These are phyloP conservation scores for Auriscalpium orientale DNA, from an alignment of 768 basidiomycete genomes.

Conservation along the genomic window DNA sequence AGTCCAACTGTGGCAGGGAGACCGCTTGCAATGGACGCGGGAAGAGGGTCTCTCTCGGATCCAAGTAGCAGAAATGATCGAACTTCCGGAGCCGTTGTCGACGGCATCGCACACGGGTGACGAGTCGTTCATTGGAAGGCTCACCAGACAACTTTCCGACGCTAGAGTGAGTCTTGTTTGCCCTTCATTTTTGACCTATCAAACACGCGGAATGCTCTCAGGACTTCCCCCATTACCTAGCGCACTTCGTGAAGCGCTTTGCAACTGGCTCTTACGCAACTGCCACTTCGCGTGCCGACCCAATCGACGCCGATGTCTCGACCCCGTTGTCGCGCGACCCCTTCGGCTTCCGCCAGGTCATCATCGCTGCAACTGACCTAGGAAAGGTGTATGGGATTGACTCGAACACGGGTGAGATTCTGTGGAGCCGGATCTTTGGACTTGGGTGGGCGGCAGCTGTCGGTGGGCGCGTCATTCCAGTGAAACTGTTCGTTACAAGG, in stretches of 20 bases:
- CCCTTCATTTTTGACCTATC: not conserved
- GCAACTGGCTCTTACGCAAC: constrained; percentile 59
- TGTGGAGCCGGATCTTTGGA: constrained; percentile 79
- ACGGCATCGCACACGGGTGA: constrained; percentile 25
- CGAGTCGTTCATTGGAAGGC: constrained; percentile 41
- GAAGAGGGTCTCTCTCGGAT: constrained; percentile 74
- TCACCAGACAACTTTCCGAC: constrained; percentile 51
- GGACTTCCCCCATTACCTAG: constrained; percentile 65
- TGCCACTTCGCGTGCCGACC: constrained; percentile 28
- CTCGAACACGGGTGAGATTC: constrained; percentile 61
- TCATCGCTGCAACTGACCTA: constrained; percentile 59
- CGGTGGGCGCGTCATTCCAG: constrained; percentile 49
- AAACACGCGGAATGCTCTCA: constrained; percentile 19
- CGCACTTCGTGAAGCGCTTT: constrained; percentile 64
- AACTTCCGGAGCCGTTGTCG: constrained; percentile 58
- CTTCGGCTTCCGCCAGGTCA: constrained; percentile 83
- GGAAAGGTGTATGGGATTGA: constrained; percentile 83
- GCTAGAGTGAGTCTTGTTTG: constrained; percentile 39
- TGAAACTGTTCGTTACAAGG: constrained; percentile 52
- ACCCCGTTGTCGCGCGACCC: constrained; percentile 52
- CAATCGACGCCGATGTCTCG: constrained; percentile 25
- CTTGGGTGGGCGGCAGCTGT: constrained; percentile 56
- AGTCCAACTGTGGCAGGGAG: constrained; percentile 64
- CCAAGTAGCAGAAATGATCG: constrained; percentile 60
- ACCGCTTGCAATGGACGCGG: constrained; percentile 60